phyloP scores from a whole-genome alignment of 192 early-diverging fungal genomes.

The Podila verticillata region DNA sequence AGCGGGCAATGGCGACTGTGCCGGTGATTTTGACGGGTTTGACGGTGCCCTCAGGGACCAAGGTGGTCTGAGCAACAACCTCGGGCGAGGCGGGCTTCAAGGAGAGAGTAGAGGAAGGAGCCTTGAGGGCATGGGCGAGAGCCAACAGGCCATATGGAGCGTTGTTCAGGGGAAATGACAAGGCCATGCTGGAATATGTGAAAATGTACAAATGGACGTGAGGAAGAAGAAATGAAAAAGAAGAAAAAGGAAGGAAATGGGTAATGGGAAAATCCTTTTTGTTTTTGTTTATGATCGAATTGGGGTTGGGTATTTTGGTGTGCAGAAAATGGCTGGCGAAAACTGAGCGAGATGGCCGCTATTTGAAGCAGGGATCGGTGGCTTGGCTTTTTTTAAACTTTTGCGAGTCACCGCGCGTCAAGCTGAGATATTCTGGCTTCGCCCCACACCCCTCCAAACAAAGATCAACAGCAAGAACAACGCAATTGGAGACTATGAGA shows the following conservation, averaged over 20 bases:
- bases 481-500: too few species aligned
- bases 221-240: neutral
- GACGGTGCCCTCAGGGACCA: conserved; percentile 3
- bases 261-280: neutral
- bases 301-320: too few species aligned
- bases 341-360: too few species aligned
- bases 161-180: conserved; percentile 50
- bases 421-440: too few species aligned
- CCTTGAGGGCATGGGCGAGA: conserved; percentile 24
- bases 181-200: conserved; percentile 21
- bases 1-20: conserved; percentile 36
- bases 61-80: conserved; percentile 9
- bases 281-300: too few species aligned
- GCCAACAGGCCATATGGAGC: conserved; percentile 46
- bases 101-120: conserved; percentile 10
- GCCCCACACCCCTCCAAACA: too few species aligned
- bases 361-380: neutral
- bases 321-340: too few species aligned
- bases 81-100: conserved; percentile 25
- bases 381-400: neutral
- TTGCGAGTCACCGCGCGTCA: too few species aligned
- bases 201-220: neutral
- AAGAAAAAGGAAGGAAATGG: neutral
- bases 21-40: conserved; percentile 37
- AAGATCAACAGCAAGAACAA: too few species aligned